phyloP scores from a whole-genome alignment of 306 rosid species.

The Parietaria judaica region DNA sequence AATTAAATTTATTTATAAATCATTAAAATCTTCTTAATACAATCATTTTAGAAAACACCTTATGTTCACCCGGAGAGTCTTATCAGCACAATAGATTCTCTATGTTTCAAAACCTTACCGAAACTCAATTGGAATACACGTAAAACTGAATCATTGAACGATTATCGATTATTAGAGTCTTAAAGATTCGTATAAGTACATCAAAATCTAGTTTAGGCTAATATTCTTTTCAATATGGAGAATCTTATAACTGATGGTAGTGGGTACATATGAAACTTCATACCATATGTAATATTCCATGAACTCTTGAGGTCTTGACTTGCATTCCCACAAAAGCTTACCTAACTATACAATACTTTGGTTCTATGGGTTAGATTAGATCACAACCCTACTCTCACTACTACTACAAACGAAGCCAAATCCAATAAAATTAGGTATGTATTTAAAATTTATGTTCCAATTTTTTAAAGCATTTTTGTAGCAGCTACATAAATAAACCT shows the following conservation, averaged over 20 bases:
- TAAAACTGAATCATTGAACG: too few species aligned
- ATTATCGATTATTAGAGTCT: too few species aligned
- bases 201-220: not conserved
- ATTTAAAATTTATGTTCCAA: not conserved
- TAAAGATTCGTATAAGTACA: not conserved
- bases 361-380: not conserved
- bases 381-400: not conserved
- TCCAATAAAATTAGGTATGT: not conserved
- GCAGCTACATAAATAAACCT: too few species aligned
- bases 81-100: too few species aligned
- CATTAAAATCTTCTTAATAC: too few species aligned
- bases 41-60: too few species aligned
- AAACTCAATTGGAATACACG: too few species aligned
- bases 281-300: constrained; percentile 17
- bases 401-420: not conserved
- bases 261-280: not conserved
- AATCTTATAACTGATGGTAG: not conserved
- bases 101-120: too few species aligned
- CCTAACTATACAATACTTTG: not conserved
- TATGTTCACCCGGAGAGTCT: too few species aligned
- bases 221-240: not conserved
- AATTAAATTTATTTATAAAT: too few species aligned
- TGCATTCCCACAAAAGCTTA: not conserved
- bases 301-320: not conserved
- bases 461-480: not conserved